phyloP scores from a whole-genome alignment of 148 eudicot species.

The Chenopodium suecicum region DNA sequence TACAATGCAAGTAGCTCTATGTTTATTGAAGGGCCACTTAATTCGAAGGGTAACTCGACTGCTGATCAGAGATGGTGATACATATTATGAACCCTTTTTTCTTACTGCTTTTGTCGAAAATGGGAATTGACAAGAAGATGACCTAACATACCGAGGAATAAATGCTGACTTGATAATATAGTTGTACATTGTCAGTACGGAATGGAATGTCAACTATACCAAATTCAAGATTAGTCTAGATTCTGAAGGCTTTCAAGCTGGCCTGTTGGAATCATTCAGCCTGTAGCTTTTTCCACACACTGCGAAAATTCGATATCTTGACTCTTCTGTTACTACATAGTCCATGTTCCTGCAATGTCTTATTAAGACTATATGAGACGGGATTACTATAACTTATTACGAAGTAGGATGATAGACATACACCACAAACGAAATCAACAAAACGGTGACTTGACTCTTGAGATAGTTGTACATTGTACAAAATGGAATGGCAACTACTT shows the following conservation, averaged over 20 bases:
- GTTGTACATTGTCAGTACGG: not conserved
- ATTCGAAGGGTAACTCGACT: not conserved
- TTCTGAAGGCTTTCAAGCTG: not conserved
- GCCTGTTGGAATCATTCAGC: not conserved
- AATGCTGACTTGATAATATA: not conserved
- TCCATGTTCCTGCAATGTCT: too few species aligned
- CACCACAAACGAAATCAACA: fast-evolving
- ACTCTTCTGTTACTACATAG: too few species aligned
- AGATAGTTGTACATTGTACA: too few species aligned
- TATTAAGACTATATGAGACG: too few species aligned
- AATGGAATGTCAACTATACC: not conserved
- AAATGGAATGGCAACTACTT: too few species aligned
- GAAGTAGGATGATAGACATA: too few species aligned
- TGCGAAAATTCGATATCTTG: too few species aligned
- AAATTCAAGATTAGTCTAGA: not conserved
- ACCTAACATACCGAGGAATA: not conserved
- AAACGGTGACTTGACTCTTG: too few species aligned
- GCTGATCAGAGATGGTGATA: too few species aligned
- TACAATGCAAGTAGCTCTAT: not conserved
- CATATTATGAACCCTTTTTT: too few species aligned
- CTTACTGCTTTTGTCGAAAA: not conserved
- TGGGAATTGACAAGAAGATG: not conserved
- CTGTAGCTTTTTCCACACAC: not conserved
- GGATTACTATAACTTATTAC: too few species aligned
- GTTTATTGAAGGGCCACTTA: not conserved